These are phyloP conservation scores for Flammula alnicola DNA, from an alignment of 1,284 basidiomycete species.

Conservation along the genomic window DNA sequence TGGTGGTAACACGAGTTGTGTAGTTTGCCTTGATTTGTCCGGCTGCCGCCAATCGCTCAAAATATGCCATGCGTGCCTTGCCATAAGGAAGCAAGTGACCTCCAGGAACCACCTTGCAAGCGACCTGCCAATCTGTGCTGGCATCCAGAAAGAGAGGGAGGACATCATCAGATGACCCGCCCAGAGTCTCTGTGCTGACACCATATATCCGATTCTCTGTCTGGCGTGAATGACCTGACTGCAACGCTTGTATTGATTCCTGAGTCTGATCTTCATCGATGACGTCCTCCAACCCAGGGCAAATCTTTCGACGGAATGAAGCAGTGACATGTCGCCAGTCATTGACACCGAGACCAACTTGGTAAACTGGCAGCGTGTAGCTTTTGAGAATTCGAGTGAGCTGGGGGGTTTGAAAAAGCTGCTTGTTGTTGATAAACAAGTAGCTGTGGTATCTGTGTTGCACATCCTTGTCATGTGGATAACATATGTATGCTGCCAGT, in stretches of 20 bases:
- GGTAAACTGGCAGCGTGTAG: conserved; percentile 10
- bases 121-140: conserved; percentile 32
- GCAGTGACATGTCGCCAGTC: conserved; percentile 32
- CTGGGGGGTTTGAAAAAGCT: conserved; percentile 11
- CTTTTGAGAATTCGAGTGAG: conserved; percentile 20
- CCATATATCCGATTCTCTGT: conserved; percentile 35
- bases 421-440: conserved; percentile 19
- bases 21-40: not conserved
- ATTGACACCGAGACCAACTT: conserved; percentile 20
- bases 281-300: not conserved
- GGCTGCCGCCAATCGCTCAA: not conserved
- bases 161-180: conserved; percentile 31
- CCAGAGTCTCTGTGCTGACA: conserved; percentile 23
- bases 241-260: not conserved
- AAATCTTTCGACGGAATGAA: conserved; percentile 29
- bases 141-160: conserved; percentile 30
- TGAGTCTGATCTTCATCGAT: conserved; percentile 27
- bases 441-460: conserved; percentile 21
- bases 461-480: not conserved
- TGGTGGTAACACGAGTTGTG: not conserved
- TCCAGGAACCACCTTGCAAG: conserved; percentile 25
- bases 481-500: conserved; percentile 16
- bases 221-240: conserved; percentile 22
- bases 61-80: not conserved
- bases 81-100: conserved; percentile 23